Base-by-base conservation (phyloP, 176 grass and related monocot species). In the Themeda triandra region DNA sequence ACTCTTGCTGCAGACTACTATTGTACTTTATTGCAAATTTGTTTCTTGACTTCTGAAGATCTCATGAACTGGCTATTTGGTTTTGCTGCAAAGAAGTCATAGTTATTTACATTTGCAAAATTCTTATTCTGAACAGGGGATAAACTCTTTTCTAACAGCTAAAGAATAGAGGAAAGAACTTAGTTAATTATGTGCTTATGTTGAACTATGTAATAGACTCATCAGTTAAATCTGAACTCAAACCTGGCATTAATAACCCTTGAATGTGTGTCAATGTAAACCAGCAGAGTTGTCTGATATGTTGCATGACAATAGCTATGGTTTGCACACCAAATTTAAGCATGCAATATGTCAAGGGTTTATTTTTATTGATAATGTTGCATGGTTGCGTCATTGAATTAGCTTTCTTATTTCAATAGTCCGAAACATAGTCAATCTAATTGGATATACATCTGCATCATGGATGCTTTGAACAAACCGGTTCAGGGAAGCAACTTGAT, bases 41-140 rank as follows among this genome's bases (percentile, higher is more conserved):
- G 33, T 54, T 66, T 69, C 31, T 41, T 40, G 40, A 30, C 44
- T 56, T 28, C 4, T 10, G 13, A 65, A 75, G 21, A 42, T 74
- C 27, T 53, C 4, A 49, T 85, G 23, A 59, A 78, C 12, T 78
- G 66, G 19, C 35, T 81, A 42, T 78, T 71, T 13, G 25, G 10
- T 23, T 65, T 66, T 80, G 25, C 40, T 51, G 36, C 30, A 29
- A 54, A 65, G 29, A 28, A 37, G 24, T 65, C 73, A 63, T 83
- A 19, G 29, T 69, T 9, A 73, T 35, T 42, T 14, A 45, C 30
- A 45, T 68, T 84, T 80, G 63, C 70, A 85, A 82, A 77, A 10
- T 35, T 70, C 21, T 30, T 80, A 36, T 60, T 71, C 37, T 11
- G 10, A 59, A n/a, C 15, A 36, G 33, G 65, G 13, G n/a, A 17